Conservation (phyloP, 768 basidiomycete genomes). For the Dentipellis fragilis region DNA sequence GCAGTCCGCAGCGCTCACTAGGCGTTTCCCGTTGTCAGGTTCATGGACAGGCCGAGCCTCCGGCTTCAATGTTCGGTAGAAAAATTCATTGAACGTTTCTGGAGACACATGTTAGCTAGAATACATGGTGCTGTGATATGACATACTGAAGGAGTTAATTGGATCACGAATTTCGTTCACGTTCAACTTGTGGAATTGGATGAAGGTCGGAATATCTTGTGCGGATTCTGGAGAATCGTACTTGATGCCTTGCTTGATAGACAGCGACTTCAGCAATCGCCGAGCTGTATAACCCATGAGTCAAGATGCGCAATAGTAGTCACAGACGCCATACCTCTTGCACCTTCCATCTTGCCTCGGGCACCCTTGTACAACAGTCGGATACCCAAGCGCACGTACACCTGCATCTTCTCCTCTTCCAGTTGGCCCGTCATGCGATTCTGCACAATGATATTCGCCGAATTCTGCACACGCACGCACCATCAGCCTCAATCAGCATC, state of each 20-base stretch:
- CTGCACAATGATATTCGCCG: constrained; percentile 97
- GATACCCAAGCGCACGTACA: constrained; percentile 89
- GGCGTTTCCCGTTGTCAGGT: constrained; percentile 63
- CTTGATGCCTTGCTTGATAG: constrained; percentile 90
- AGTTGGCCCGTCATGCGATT: constrained; percentile 85
- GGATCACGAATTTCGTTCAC: constrained; percentile 79
- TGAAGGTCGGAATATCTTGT: constrained; percentile 76
- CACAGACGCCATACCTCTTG: constrained; percentile 43
- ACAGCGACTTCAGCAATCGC: constrained; percentile 77
- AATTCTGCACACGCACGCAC: constrained; percentile 46
- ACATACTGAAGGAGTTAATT: constrained; percentile 68
- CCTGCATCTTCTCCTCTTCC: constrained; percentile 98
- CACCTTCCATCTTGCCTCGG: constrained; percentile 82
- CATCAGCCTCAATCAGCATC: neutral
- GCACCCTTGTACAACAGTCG: constrained; percentile 88
- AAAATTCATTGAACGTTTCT: constrained; percentile 94
- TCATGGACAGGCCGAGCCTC: constrained; percentile 66
- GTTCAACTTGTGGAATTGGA: constrained; percentile 82
- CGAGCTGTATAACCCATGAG: constrained; percentile 38
- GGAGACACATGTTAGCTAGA: neutral
- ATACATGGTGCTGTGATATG: neutral
- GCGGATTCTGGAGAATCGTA: constrained; percentile 83
- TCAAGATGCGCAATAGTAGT: neutral
- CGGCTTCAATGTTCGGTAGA: constrained; percentile 77
- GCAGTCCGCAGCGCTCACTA: constrained; percentile 91